phyloP scores from a whole-genome alignment of 805 yeast species.

The Kodamaea kaohsiungensis region DNA sequence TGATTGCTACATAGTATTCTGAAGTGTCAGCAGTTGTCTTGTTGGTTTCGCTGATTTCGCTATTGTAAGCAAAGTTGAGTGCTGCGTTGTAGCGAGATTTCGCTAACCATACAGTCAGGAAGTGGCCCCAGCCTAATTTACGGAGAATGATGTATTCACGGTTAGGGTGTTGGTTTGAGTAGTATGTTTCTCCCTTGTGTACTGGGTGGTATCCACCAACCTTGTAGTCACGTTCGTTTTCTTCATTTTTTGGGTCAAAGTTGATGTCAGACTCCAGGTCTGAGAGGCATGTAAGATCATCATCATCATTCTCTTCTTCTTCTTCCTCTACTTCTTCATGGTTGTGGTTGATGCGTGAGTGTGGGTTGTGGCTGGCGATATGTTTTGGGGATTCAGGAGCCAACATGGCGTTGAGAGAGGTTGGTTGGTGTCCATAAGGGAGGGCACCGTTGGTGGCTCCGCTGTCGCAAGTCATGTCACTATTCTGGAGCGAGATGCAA shows the following conservation, averaged over 20 bases:
- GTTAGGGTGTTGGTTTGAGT: slow-evolving; percentile 34
- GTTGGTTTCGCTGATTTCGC: background rate
- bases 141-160: slow-evolving; percentile 49
- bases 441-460: slow-evolving; percentile 5
- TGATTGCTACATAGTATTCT: slow-evolving; percentile 54
- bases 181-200: slow-evolving; percentile 53
- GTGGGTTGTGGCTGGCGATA: slow-evolving; percentile 1
- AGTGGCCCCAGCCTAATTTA: slow-evolving; percentile 73
- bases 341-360: background rate
- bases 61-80: background rate
- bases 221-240: slow-evolving; percentile 52
- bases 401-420: slow-evolving; percentile 5
- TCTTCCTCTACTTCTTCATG: background rate
- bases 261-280: slow-evolving; percentile 30
- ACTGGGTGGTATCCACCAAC: slow-evolving; percentile 70
- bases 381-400: slow-evolving; percentile 3
- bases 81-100: slow-evolving; percentile 14
- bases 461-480: slow-evolving; percentile 34
- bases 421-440: slow-evolving; percentile 1
- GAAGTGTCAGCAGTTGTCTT: background rate
- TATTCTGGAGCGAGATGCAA: slow-evolving; percentile 38
- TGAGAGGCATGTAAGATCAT: slow-evolving; percentile 18
- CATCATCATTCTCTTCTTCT: slow-evolving; percentile 5
- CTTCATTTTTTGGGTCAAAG: slow-evolving; percentile 42
- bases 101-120: slow-evolving; percentile 72